phyloP scores from a whole-genome alignment of 768 basidiomycete species.

The Baorangia bicolor region DNA sequence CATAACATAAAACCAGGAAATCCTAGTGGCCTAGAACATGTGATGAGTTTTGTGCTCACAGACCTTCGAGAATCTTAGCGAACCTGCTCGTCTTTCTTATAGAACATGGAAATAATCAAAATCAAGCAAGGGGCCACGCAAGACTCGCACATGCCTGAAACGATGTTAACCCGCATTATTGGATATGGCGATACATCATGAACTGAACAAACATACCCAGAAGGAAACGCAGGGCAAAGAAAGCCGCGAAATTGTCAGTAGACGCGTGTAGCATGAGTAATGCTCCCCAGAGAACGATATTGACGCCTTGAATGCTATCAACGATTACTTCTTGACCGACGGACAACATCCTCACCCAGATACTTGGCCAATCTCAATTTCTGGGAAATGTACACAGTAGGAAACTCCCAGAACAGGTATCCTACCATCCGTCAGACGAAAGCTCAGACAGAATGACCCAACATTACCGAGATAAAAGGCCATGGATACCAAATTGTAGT shows the following conservation, averaged over 20 bases:
- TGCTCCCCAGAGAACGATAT: conserved; percentile 59
- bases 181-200: not conserved
- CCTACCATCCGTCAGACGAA: conserved; percentile 33
- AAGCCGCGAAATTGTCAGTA: conserved; percentile 55
- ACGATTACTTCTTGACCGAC: not conserved
- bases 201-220: conserved; percentile 39
- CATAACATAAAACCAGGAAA: conserved; percentile 70
- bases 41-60: conserved; percentile 2
- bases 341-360: conserved; percentile 41
- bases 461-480: conserved; percentile 60
- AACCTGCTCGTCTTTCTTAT: conserved; percentile 66
- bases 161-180: not conserved
- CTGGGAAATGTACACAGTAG: conserved; percentile 64
- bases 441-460: not conserved
- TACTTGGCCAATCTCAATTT: conserved; percentile 60
- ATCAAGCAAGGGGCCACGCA: conserved; percentile 65
- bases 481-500: conserved; percentile 62
- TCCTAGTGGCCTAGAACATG: conserved; percentile 45
- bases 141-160: conserved; percentile 62
- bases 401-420: conserved; percentile 62
- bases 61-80: not conserved
- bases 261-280: conserved; percentile 61
- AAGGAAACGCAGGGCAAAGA: conserved; percentile 61
- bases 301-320: conserved; percentile 38
- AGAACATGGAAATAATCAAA: conserved; percentile 64